These are phyloP conservation scores for Fusarium chlamydosporum DNA, from an alignment of 2,329 filamentous ascomycete species.

Conservation along the genomic window DNA sequence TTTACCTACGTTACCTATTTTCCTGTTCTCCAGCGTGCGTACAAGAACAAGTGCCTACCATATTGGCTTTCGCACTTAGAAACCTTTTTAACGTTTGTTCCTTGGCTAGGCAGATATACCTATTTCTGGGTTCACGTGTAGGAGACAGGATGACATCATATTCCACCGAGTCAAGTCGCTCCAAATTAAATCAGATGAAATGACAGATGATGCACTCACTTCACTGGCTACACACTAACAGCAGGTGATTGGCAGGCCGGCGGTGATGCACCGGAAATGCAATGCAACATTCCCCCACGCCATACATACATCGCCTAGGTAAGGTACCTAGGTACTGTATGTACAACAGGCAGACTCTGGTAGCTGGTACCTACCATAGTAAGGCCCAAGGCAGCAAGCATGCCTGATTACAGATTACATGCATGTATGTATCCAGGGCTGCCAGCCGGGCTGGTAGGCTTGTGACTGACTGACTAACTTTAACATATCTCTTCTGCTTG, in stretches of 20 bases:
- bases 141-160: conserved; percentile 26
- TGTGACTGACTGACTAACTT: neutral
- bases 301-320: conserved; percentile 4
- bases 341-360: too few species aligned
- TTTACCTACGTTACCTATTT: too few species aligned
- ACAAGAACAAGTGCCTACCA: neutral
- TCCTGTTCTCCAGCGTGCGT: neutral
- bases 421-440: neutral
- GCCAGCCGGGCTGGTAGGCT: neutral
- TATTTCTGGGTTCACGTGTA: conserved; percentile 12
- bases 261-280: conserved; percentile 37
- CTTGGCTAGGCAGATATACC: neutral
- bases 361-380: too few species aligned
- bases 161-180: neutral
- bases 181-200: conserved; percentile 16
- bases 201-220: conserved; percentile 9
- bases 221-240: conserved; percentile 16
- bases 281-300: conserved; percentile 35
- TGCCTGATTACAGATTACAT: conserved; percentile 6
- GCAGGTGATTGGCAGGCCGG: conserved; percentile 15
- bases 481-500: neutral
- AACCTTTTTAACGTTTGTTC: conserved; percentile 3
- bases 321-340: too few species aligned
- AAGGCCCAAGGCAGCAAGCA: conserved; percentile 5
- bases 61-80: conserved; percentile 7